These are phyloP conservation scores for Penicillium roqueforti DNA, from an alignment of 495 filamentous ascomycete genomes.

Conservation along the genomic window DNA sequence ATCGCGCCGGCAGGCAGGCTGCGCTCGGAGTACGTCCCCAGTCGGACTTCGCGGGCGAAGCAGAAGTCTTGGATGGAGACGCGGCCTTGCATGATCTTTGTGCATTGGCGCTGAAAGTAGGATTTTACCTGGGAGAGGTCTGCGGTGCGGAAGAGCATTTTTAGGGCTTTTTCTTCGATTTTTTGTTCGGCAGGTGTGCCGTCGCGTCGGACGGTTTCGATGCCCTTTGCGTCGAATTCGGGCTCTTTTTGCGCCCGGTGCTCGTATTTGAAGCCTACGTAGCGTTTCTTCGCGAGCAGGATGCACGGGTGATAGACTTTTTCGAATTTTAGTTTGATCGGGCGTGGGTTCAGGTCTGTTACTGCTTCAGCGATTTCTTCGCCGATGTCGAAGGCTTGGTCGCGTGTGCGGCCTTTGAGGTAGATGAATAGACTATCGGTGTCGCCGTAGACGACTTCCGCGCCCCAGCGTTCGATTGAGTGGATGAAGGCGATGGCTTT, in stretches of 20 bases:
- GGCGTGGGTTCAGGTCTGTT: constrained; percentile 85
- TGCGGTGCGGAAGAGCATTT: constrained; percentile 81
- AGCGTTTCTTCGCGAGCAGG: constrained; percentile 93
- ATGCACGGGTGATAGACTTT: constrained; percentile 97
- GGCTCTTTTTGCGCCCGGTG: constrained; percentile 69
- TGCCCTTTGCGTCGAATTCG: constrained; percentile 96
- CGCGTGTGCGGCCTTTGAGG: constrained; percentile 78
- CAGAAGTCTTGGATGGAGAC: constrained; percentile 95
- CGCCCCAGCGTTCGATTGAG: constrained; percentile 78
- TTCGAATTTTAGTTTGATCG: constrained; percentile 95
- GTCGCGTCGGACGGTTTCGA: constrained; percentile 92
- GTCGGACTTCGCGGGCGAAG: constrained; percentile 85
- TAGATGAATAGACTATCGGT: constrained; percentile 96
- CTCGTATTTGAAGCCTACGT: constrained; percentile 97
- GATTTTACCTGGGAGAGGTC: constrained; percentile 86
- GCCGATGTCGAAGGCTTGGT: constrained; percentile 88
- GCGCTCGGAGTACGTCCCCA: constrained; percentile 83
- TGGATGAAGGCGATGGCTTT: constrained; percentile 92
- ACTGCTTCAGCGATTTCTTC: constrained; percentile 87
- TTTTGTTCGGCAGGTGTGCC: constrained; percentile 95
- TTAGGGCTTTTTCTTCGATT: constrained; percentile 92
- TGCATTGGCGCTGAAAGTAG: constrained; percentile 88
- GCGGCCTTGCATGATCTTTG: constrained; percentile 84
- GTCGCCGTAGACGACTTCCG: constrained; percentile 97
- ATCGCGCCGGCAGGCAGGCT: constrained; percentile 81